Base-by-base conservation (phyloP, 768 basidiomycete species). In the Rickenella mellea region DNA sequence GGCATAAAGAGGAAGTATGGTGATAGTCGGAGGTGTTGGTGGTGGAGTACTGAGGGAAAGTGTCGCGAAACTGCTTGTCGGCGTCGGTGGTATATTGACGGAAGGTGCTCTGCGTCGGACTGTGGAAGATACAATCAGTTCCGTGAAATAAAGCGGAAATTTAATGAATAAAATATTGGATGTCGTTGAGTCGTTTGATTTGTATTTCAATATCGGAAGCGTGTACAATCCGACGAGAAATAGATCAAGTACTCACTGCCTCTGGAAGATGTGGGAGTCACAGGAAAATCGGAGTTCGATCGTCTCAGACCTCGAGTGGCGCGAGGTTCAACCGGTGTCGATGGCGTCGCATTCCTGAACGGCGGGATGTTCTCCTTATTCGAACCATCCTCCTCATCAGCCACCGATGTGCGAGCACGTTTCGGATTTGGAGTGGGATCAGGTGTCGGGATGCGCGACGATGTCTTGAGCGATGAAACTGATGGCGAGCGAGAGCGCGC, bases 341-440 rank as follows among this genome's bases (percentile, higher is more conserved):
- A 70, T n/a, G n/a, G 45, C 10, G 56, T 47, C 35, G 72, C 66
- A 25, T 54, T 48, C 35, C 58, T 60, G 48, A 72, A 69, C 1
- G 83, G 83, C n/a, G 83, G 80, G 14, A 85, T 69, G 51, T 86
- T 86, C 58, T 86, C 83, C 65, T 86, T 86, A 59, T 86, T 86
- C 19, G 68, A 65, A 39, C 78, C 74, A 30, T 70, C 74, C 46
- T 80, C 78, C 15, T 69, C 41, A 25, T 57, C 46, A 5, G 58
- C 59, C 12, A 57, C 54, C 12, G 71, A 68, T 14, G 69, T 74
- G 40, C 76, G 72, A 32, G 70, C 61, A 41, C 83, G 80, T 62
- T 86, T 86, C 27, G 73, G 65, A 51, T 71, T 74, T 15, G 83
- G 82, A 6, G 75, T 78, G 24, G 67, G 61, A 47, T 82, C 77